A percentile compares a stretch with the other conserved stretches of the same genome.
These are phyloP conservation scores for Xylariales sp. DNA, from an alignment of 2,329 filamentous ascomycete genomes.

Conservation along the genomic window DNA sequence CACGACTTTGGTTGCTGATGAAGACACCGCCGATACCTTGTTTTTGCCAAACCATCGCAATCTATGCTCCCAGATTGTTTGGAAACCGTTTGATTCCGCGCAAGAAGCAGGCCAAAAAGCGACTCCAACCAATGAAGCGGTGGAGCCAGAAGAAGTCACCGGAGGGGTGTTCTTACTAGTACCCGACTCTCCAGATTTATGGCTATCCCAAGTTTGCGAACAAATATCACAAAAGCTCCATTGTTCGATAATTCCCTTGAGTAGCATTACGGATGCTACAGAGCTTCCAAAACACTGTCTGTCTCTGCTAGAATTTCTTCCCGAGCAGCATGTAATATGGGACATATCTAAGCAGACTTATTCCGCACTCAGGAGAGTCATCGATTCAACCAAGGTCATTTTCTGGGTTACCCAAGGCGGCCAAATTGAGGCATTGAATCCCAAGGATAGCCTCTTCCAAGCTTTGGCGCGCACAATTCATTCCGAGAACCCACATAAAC, in stretches of 20 bases:
- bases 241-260: constrained; percentile 11
- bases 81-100: constrained; percentile 30
- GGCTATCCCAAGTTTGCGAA: constrained; percentile 6
- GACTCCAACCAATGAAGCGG: too few species aligned
- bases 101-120: too few species aligned
- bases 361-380: constrained; percentile 32
- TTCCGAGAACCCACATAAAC: constrained; percentile 42
- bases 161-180: constrained; percentile 12
- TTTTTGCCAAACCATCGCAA: constrained; percentile 46
- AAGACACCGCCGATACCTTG: constrained; percentile 15
- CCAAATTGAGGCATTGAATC: constrained; percentile 20
- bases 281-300: constrained; percentile 27
- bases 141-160: too few species aligned
- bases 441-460: constrained; percentile 34
- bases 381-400: constrained; percentile 16
- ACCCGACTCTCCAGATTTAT: constrained; percentile 5
- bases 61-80: constrained; percentile 43
- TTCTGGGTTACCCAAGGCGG: constrained; percentile 17
- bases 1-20: constrained; percentile 27
- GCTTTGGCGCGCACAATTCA: constrained; percentile 43
- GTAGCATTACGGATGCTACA: constrained; percentile 12
- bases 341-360: constrained; percentile 35
- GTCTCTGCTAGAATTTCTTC: constrained; percentile 40
- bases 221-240: constrained; percentile 8
- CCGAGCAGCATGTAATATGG: constrained; percentile 27